Base-by-base conservation (phyloP, 1,139 yeast genomes). In the Protomyces gravidus region DNA sequence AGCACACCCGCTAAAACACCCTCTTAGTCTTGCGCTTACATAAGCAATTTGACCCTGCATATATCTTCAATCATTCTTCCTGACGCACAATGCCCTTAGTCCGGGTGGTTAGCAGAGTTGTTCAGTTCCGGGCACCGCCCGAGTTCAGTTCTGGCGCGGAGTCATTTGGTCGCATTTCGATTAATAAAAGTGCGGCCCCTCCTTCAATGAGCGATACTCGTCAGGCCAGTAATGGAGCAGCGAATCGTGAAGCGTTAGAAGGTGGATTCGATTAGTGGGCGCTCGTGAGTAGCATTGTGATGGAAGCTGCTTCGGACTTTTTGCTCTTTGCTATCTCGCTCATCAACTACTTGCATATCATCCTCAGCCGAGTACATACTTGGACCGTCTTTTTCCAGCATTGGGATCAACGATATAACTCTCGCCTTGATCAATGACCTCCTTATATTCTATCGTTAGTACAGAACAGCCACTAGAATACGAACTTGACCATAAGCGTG, bases 341-440 rank as follows among this genome's bases (percentile, higher is more conserved):
- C n/a, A n/a, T n/a, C n/a, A n/a, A 5, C 11, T 7, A 7, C 2
- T 5, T 5, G 13, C n/a, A 30, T 30, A n/a, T n/a, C n/a, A n/a
- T n/a, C n/a, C n/a, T n/a, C 17, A 36, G 21, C 42, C 42, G 21
- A 36, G 4, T 19, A 36, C 42, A 36, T 36, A 36, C 42, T 36
- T 36, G 42, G 23, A 19, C 11, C 42, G 42, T 32, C 47, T 28
- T 26, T 50, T 15, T 15, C 58, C 58, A 15, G 27, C 46, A 9
- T 26, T 39, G 33, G 58, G 58, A 19, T 53, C 58, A 11, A 53
- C 58, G 27, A 53, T 90, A 72, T 97, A 92, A 0, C 97, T 97
- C 30, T 97, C 97, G 69, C 85, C 86, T 69, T 90, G 86, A 68
- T 87, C 89, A 63, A 84, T 84, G 58, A 76, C 71, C 3, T 77